phyloP scores from a whole-genome alignment of 352 stramenopile genomes.

The Phytophthora foliorum region DNA sequence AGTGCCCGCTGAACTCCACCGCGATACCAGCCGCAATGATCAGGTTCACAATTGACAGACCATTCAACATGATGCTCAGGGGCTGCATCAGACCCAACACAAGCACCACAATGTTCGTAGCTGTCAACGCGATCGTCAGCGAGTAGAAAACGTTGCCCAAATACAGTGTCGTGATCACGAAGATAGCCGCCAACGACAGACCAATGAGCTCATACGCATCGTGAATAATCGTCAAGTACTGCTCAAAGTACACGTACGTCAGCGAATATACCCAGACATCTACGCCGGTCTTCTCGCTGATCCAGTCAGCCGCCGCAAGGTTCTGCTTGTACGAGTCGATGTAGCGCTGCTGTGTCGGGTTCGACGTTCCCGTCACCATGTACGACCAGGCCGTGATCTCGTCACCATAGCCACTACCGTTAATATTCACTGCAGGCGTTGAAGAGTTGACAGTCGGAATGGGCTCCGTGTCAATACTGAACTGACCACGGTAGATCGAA shows the following conservation, averaged over 20 bases:
- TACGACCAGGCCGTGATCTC: constrained; percentile 70
- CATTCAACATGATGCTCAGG: constrained; percentile 78
- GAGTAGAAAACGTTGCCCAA: constrained; percentile 56
- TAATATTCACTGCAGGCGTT: constrained; percentile 49
- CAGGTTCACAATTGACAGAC: constrained; percentile 88
- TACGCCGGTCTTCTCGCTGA: constrained; percentile 63
- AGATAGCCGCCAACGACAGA: constrained; percentile 55
- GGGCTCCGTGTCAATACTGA: constrained; percentile 63
- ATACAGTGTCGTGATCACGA: constrained; percentile 63
- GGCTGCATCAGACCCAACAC: constrained; percentile 69
- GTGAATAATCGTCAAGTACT: constrained; percentile 66
- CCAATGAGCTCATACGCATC: constrained; percentile 66
- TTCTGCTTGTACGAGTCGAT: constrained; percentile 73
- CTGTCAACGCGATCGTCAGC: constrained; percentile 50
- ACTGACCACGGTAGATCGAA: constrained; percentile 67
- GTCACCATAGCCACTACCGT: constrained; percentile 50
- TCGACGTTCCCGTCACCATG: constrained; percentile 64
- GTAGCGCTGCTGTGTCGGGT: constrained; percentile 62
- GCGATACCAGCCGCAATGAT: constrained; percentile 82
- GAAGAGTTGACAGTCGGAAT: constrained; percentile 47
- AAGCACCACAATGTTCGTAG: constrained; percentile 60
- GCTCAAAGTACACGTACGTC: constrained; percentile 74
- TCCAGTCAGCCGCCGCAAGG: constrained; percentile 55
- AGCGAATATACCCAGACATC: constrained; percentile 68
- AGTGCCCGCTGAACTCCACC: constrained; percentile 88